phyloP scores from a whole-genome alignment of 2,329 filamentous ascomycete species.

The Colletotrichum orbiculare region DNA sequence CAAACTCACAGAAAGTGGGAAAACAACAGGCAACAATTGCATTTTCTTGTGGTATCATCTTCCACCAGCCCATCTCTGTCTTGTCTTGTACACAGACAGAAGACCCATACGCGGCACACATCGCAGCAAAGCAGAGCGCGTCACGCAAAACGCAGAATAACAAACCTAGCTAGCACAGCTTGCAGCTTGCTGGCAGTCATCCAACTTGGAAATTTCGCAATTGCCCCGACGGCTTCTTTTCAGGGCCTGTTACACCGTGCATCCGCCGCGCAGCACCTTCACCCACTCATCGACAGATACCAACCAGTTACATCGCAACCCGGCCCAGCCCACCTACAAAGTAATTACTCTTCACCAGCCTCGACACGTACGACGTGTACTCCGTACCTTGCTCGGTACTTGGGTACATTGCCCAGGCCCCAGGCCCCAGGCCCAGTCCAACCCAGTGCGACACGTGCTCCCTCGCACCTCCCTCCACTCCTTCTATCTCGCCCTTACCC shows the following conservation, averaged over 20 bases:
- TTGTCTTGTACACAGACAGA: too few relatives aligned
- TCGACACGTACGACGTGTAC: too few relatives aligned
- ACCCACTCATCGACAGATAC: too few relatives aligned
- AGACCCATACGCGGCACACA: too few relatives aligned
- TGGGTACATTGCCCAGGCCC: not conserved
- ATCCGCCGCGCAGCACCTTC: conserved; percentile 21
- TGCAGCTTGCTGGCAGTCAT: conserved; percentile 1
- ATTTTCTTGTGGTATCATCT: too few relatives aligned
- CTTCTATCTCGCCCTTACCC: not conserved
- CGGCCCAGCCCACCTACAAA: conserved; percentile 7
- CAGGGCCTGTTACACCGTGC: conserved; percentile 33
- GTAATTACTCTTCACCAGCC: too few relatives aligned
- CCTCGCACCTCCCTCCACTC: not conserved
- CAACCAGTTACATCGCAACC: not conserved
- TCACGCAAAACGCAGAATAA: not conserved
- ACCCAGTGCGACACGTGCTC: conserved; percentile 30
- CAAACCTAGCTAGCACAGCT: not conserved
- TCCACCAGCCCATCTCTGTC: too few relatives aligned
- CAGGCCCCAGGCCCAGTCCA: conserved; percentile 1
- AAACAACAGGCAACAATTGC: not conserved
- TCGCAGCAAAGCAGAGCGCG: not conserved
- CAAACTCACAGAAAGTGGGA: not conserved
- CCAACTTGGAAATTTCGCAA: conserved; percentile 15
- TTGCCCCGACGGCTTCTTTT: conserved; percentile 30
- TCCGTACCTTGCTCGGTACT: too few relatives aligned